Conservation (phyloP, 257 asterid genomes). For the Ehretia macrophylla region DNA sequence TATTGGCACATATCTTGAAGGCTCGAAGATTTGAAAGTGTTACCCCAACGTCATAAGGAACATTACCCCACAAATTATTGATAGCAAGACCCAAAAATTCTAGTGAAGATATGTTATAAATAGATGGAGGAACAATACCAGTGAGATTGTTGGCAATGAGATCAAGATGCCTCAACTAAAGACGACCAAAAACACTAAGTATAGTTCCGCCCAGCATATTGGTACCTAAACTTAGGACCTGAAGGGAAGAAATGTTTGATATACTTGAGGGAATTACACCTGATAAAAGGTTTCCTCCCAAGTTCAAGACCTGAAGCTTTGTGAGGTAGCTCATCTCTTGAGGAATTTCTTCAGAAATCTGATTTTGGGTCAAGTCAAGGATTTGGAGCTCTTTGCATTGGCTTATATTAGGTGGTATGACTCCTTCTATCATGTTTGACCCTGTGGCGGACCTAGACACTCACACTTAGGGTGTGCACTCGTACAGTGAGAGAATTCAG, state of each 20-base stretch:
- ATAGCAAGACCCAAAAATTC: constrained; percentile 3
- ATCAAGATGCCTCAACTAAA: constrained; percentile 2
- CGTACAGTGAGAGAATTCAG: too few relatives aligned
- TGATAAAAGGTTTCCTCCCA: constrained; percentile 12
- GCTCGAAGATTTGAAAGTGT: constrained; percentile 20
- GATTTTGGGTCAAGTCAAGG: constrained; percentile 11
- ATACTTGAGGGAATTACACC: constrained; percentile 24
- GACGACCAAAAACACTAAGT: constrained; percentile 14
- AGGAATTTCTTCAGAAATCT: constrained; percentile 16
- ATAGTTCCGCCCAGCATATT: constrained; percentile 18
- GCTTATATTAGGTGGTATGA: constrained; percentile 17
- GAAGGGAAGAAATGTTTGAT: constrained; percentile 19
- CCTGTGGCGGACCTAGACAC: too few relatives aligned
- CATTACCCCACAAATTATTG: constrained; percentile 17
- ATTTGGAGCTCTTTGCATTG: constrained; percentile 20
- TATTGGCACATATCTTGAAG: constrained; percentile 43
- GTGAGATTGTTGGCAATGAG: constrained; percentile 13
- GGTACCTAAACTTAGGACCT: background rate
- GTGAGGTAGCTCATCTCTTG: constrained; percentile 12
- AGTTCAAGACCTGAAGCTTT: constrained; percentile 9
- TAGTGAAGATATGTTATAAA: constrained; percentile 19
- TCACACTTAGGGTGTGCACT: too few relatives aligned
- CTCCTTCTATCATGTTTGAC: constrained; percentile 20
- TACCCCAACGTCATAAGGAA: constrained; percentile 19
- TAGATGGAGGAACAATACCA: constrained; percentile 17